Base-by-base conservation (phyloP, 2,329 filamentous ascomycete species). In the Trichoderma atroviride region DNA sequence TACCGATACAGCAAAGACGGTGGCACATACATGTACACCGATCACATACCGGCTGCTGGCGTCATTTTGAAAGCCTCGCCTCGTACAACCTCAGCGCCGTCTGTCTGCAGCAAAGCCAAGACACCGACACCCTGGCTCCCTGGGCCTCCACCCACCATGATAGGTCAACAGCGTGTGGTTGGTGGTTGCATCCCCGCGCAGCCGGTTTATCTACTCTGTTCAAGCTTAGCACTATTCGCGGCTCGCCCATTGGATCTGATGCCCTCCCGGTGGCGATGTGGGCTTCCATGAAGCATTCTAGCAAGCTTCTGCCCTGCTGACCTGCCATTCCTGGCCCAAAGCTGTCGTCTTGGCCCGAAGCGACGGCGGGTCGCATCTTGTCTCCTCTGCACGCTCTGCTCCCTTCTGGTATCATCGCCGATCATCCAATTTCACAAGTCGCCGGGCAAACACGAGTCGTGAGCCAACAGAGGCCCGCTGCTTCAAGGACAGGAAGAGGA, bases 201-300 rank as follows among this genome's bases (percentile, higher is more conserved):
- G 61, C 53, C 40, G 43, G 37, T 37, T 55, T 56, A 43, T 43
- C 40, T 43, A 3, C n/a, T 55, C 59, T 43, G 24, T 47, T 63
- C 55, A 53, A 53, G 55, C 64, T 24, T 60, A 40, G 56, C 53
- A 68, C 56, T 57, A 29, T 33, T 47, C 52, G 11, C 35, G 60
- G 22, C 40, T 63, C 43, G 29, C 60, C 60, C 50, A 66, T 69
- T 66, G 61, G 68, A 66, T 69, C 52, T 31, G 29, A 40, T 29
- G 40, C 61, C 47, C 40, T 66, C 52, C 35, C 29, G 55, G 69
- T 68, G 63, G 69, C 62, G 63, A 70, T 57, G 56, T 60, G 47
- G 53, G 69, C 69, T 70, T 70, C 69, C 56, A 70, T 62, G 62
- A 57, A 68, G 69, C 47, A 50, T 70, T 70, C 69, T 66, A 70